A percentile compares a stretch with the other conserved stretches of the same genome.
Evolutionary conservation across 2,329 filamentous ascomycete species (phyloP).

Genomic region (Sporothrix pseudoabietina): DNA sequence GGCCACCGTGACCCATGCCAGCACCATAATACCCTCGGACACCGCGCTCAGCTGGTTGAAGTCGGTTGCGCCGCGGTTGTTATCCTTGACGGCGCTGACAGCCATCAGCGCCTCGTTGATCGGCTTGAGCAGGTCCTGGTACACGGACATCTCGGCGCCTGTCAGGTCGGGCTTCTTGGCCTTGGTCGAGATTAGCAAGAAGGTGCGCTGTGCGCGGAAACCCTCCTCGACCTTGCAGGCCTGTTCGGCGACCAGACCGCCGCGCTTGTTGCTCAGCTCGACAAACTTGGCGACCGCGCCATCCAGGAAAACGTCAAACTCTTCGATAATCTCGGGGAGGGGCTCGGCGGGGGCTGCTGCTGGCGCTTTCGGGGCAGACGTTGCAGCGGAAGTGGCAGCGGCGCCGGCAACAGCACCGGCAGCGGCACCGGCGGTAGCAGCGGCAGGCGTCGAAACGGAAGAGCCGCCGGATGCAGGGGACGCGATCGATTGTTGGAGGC

Average conservation of each 20-base stretch:
- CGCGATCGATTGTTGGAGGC: constrained; percentile 47
- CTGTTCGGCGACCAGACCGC: constrained; percentile 77
- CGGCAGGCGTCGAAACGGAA: constrained; percentile 40
- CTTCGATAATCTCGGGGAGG: constrained; percentile 76
- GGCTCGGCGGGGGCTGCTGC: constrained; percentile 52
- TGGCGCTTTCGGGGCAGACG: constrained; percentile 47
- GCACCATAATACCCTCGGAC: constrained; percentile 82
- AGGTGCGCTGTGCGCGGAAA: constrained; percentile 83
- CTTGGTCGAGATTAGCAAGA: constrained; percentile 84
- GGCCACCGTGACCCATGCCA: constrained; percentile 89
- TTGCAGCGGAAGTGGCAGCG: constrained; percentile 41
- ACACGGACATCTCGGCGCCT: constrained; percentile 61
- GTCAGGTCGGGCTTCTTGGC: constrained; percentile 83
- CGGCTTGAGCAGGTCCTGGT: constrained; percentile 79
- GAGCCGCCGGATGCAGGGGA: constrained; percentile 41
- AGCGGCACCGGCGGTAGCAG: constrained; percentile 42
- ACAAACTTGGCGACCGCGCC: constrained; percentile 76
- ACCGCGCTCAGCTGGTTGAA: constrained; percentile 86
- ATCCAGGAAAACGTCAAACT: constrained; percentile 80
- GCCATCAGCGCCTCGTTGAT: constrained; percentile 80
- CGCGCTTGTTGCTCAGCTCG: constrained; percentile 74
- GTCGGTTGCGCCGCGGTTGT: constrained; percentile 72
- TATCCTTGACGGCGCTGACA: constrained; percentile 79
- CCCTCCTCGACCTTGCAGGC: constrained; percentile 60
- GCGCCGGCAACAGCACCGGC: constrained; percentile 43